Evolutionary conservation across 306 rosid genomes (phyloP), one percentile per base, ranked within the genome.

Genomic region (Cucumis cinereus): DNA sequence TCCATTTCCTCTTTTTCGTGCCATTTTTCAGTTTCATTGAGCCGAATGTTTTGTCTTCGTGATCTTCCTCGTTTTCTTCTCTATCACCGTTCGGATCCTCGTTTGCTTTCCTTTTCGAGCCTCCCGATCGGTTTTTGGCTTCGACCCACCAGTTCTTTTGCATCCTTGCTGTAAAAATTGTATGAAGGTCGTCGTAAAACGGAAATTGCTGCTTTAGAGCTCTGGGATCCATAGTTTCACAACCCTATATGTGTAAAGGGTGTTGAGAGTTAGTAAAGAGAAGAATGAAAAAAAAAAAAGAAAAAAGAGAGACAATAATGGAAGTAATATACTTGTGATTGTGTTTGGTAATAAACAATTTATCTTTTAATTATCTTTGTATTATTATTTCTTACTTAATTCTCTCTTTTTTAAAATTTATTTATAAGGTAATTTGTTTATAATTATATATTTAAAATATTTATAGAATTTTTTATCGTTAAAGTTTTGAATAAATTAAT

Each of bases 221-320:
- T 64, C 87, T 96, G 14, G 85, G 76, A 84, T 90, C 99, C 86
- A 85, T 84, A 8, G 96, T 89, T 79, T 94, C 99, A 84, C 95
- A 94, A 45, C 92, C 99, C 99, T 77, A 3, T 38, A 63, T 22
- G 5, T 57, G 28, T 16, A 35, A 12, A 49, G 1, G 4, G 1
- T 15, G 35, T 20, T n/a, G 49, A 66, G 12, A 62, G 24, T 15
- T 10, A 63, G 47, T 36, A 35, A 35, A 19, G 49, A 63, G 49
- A 63, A 36, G 0, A 2, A 33, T 2, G 4, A 30, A 30, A 30
- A 30, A 30, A 1, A 30, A 30, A 2, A 30, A 30, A 30, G 3
- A 33, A 2, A 4, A n/a, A 36, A n/a, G 8, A 64, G 1, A 38
- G 26, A 64, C 4, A 12, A 35, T n/a, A n/a, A n/a, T n/a, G 4